phyloP scores from a whole-genome alignment of 2,329 filamentous ascomycete species.

The Ophiostoma populinum region DNA sequence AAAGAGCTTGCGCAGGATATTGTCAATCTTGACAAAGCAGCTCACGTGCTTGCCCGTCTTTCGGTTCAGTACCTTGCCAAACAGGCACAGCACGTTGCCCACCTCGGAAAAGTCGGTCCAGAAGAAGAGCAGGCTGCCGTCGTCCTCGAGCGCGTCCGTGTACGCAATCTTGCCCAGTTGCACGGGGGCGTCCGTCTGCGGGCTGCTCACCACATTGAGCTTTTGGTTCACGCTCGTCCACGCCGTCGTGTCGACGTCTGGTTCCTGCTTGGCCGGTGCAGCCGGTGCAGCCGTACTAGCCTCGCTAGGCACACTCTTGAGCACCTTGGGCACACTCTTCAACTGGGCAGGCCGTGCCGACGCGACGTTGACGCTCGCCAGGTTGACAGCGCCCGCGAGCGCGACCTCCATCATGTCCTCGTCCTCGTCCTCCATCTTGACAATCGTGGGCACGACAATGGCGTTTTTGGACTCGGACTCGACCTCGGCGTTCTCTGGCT shows the following conservation, averaged over 20 bases:
- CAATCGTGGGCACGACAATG: slow-evolving; percentile 21
- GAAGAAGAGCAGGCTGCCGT: slow-evolving; percentile 85
- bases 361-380: slow-evolving; percentile 66
- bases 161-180: slow-evolving; percentile 74
- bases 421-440: slow-evolving; percentile 43
- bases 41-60: slow-evolving; percentile 64
- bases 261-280: slow-evolving; percentile 13
- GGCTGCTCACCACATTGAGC: slow-evolving; percentile 65
- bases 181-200: slow-evolving; percentile 36
- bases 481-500: neutral
- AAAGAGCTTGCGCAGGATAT: slow-evolving; percentile 79
- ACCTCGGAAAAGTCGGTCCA: slow-evolving; percentile 95
- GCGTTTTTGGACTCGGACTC: neutral
- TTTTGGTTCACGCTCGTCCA: slow-evolving; percentile 81
- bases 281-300: slow-evolving; percentile 37
- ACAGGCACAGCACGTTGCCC: slow-evolving; percentile 79
- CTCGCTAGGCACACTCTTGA: slow-evolving; percentile 51
- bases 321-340: no score
- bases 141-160: slow-evolving; percentile 76
- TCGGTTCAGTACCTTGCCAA: slow-evolving; percentile 91
- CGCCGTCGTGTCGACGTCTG: slow-evolving; percentile 57
- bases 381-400: slow-evolving; percentile 51
- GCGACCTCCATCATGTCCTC: slow-evolving; percentile 78
- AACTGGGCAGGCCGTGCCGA: slow-evolving; percentile 61
- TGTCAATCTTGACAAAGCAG: slow-evolving; percentile 92